Conservation (phyloP, 2,329 filamentous ascomycete species). For the Fonsecaea pugnacius region DNA sequence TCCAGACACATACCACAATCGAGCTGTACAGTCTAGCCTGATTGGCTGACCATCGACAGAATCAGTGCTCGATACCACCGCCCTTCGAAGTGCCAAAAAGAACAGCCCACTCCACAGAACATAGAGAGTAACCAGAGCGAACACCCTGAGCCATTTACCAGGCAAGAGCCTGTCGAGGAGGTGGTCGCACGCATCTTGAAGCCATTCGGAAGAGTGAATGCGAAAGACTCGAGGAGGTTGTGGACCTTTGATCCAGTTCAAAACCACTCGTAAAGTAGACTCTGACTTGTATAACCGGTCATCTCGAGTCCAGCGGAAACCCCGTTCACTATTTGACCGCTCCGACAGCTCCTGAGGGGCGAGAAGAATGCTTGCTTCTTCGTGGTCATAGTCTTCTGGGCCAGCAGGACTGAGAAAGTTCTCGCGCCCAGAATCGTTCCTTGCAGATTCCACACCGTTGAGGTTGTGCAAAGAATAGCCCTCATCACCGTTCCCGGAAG, state of each 20-base stretch:
- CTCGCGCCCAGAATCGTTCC: neutral
- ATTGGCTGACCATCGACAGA: neutral
- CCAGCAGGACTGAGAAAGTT: neutral
- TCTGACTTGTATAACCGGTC: neutral
- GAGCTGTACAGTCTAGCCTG: conserved; percentile 9
- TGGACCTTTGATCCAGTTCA: conserved; percentile 8
- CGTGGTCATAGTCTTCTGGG: neutral
- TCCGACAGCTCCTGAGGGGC: neutral
- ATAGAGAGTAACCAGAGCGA: conserved; percentile 2
- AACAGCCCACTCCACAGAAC: conserved; percentile 7
- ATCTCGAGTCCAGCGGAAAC: neutral
- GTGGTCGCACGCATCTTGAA: conserved; percentile 11
- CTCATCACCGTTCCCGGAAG: neutral
- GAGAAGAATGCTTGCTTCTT: conserved; percentile 4
- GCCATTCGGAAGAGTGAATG: conserved; percentile 15
- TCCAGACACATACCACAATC: conserved; percentile 2
- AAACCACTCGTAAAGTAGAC: neutral
- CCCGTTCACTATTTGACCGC: neutral
- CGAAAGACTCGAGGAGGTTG: conserved; percentile 6
- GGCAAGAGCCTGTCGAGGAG: conserved; percentile 1
- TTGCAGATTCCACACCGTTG: neutral
- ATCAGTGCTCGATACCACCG: neutral
- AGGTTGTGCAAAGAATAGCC: neutral
- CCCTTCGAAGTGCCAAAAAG: neutral
- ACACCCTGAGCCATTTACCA: conserved; percentile 4